A percentile compares a stretch with the other conserved stretches of the same genome.
These are phyloP conservation scores for Cryphonectria nitschkei DNA, from an alignment of 2,329 filamentous ascomycete species.

Conservation along the genomic window DNA sequence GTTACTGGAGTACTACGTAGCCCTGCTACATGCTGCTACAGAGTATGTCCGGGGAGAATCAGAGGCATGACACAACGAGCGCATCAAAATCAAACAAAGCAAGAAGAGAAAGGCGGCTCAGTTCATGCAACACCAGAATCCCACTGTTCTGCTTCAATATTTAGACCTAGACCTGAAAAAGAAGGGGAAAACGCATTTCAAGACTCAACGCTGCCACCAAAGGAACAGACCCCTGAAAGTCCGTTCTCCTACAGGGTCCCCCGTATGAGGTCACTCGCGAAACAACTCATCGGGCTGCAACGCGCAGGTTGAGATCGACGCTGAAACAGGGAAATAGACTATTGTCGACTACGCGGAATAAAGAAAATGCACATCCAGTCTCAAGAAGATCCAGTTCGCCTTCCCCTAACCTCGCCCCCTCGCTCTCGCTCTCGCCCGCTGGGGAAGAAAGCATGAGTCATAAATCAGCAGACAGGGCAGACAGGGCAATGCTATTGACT, in stretches of 20 bases:
- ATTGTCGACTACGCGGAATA: neutral
- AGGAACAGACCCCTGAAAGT: neutral
- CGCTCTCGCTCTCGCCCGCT: neutral
- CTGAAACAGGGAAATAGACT: conserved; percentile 1
- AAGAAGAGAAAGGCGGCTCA: neutral
- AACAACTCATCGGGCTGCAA: neutral
- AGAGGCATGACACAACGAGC: neutral
- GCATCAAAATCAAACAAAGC: neutral
- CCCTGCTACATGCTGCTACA: neutral
- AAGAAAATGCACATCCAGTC: neutral
- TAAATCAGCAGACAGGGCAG: neutral
- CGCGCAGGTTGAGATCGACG: neutral
- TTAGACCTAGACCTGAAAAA: neutral
- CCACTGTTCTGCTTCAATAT: neutral
- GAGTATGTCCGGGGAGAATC: neutral
- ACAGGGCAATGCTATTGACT: neutral
- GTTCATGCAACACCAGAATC: neutral
- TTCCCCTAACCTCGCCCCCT: neutral
- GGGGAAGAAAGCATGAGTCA: neutral
- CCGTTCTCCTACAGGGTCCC: neutral
- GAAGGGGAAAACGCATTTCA: neutral
- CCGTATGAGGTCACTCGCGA: neutral
- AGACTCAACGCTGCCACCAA: neutral
- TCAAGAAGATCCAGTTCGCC: neutral
- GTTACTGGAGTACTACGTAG: neutral